Evolutionary conservation across 345 rosid species (phyloP), one percentile per base, ranked within the genome.

Genomic region (Linum usitatissimum): DNA sequence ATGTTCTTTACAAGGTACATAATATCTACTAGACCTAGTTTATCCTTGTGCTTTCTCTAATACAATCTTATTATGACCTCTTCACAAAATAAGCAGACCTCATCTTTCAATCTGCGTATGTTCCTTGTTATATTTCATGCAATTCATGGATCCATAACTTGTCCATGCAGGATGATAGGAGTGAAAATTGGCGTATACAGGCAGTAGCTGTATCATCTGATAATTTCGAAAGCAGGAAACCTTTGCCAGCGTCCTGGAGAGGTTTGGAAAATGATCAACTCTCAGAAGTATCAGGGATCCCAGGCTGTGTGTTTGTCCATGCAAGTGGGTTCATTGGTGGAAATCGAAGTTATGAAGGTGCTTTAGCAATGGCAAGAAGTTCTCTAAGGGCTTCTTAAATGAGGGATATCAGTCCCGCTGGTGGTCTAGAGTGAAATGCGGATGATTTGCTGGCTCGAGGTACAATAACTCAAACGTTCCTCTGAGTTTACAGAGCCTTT

Each of bases 321-420:
- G 84, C 87, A 90, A 86, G 95, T 12, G 96, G 99, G 21, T 93
- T 93, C 68, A 83, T 83, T 0, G 97, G 97, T 5, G 92, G 90
- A 59, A 86, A 87, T 72, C 79, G 73, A 64, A 77, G 74, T 30
- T 84, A 73, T 5, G 92, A 80, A 7, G 99, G 99, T 9, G 94
- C 90, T 31, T 45, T 93, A 53, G 77, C 81, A 31, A 84, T 93
- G 99, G 96, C 99, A 62, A 73, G 71, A 69, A 73, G 68, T 14
- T 86, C 90, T 20, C 58, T 86, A 62, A 80, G 72, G 36, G 49
- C 49, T 42, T 42, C 3, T 8, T 14, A 42, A 8, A 14, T 8
- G 14, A 42, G 49, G 49, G 15, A 1, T 42, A 3, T 42, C 9
- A 9, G 6, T 42, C 10, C 12, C 14, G 9, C 6, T n/a, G n/a